Evolutionary conservation across 225 moss, liverwort and hornwort genomes (phyloP).

Genomic region (Straminergon stramineum): DNA sequence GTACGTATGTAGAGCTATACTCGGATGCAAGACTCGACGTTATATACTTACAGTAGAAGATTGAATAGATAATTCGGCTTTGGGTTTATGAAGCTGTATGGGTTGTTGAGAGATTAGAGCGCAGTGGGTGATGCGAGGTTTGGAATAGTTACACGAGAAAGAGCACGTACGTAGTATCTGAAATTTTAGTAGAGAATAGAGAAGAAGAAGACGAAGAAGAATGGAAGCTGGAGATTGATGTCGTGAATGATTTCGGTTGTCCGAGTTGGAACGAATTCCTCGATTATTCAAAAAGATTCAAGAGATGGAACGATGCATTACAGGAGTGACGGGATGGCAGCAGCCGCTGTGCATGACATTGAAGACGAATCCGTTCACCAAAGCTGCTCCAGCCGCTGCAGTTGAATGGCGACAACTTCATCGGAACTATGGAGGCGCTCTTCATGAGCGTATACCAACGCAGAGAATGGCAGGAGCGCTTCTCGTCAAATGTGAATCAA

Average conservation of each 20-base stretch:
- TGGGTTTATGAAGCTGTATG: neutral
- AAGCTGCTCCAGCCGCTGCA: neutral
- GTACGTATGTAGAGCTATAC: neutral
- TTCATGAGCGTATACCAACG: neutral
- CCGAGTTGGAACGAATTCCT: neutral
- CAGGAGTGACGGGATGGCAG: neutral
- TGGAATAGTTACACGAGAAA: neutral
- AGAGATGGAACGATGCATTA: slow-evolving; percentile 15
- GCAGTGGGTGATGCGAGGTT: neutral
- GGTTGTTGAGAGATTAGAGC: neutral
- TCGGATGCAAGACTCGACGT: neutral
- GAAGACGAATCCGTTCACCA: neutral
- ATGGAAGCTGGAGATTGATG: neutral
- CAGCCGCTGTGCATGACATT: neutral
- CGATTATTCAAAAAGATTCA: too few species aligned
- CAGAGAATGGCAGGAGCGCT: neutral
- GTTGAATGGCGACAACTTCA: neutral
- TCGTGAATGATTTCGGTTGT: neutral
- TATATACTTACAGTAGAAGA: neutral
- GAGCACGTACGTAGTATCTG: neutral
- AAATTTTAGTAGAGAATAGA: too few species aligned
- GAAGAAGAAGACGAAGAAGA: too few species aligned
- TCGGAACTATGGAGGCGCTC: neutral
- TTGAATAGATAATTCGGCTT: neutral
- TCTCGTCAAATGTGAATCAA: slow-evolving; percentile 1